These are phyloP conservation scores for Cystobasidiaceae sp. DNA, from an alignment of 1,284 basidiomycete species.

Conservation along the genomic window DNA sequence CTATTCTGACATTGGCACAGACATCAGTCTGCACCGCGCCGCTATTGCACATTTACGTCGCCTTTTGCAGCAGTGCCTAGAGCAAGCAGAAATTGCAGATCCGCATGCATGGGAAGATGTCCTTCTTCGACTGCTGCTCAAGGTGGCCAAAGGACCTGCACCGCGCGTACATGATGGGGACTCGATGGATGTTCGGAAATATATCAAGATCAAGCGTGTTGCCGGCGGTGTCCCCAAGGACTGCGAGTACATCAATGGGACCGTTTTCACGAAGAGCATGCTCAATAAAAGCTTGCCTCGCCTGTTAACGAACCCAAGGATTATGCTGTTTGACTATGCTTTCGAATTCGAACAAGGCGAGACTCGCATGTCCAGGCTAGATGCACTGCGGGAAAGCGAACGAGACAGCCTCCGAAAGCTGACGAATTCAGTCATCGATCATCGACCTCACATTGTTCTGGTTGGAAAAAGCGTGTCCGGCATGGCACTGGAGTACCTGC, in stretches of 20 bases:
- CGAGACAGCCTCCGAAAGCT: constrained; percentile 88
- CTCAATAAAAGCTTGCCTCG: constrained; percentile 73
- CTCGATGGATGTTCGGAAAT: constrained; percentile 82
- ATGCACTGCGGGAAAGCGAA: constrained; percentile 87
- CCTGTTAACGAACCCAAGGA: constrained; percentile 59
- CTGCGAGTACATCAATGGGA: constrained; percentile 94
- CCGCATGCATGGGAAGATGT: constrained; percentile 78
- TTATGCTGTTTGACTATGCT: constrained; percentile 94
- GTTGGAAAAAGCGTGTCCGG: constrained; percentile 89
- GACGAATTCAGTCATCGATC: constrained; percentile 78
- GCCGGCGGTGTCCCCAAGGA: constrained; percentile 87
- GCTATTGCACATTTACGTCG: constrained; percentile 61
- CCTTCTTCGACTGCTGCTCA: constrained; percentile 69
- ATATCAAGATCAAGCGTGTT: constrained; percentile 98
- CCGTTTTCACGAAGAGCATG: constrained; percentile 96
- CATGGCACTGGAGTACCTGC: constrained; percentile 82
- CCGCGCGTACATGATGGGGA: constrained; percentile 58
- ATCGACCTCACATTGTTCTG: constrained; percentile 87
- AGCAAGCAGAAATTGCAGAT: constrained; percentile 67
- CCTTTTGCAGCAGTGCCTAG: constrained; percentile 69
- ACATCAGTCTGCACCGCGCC: constrained; percentile 31
- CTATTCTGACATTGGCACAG: constrained; percentile 8
- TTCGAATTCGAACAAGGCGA: constrained; percentile 92
- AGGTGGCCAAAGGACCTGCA: constrained; percentile 55
- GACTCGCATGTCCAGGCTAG: constrained; percentile 85